Percentiles rank a stretch among this genome's conserved stretches.
phyloP scores from a whole-genome alignment of 208 protist species.

The Crithidia sp. region DNA sequence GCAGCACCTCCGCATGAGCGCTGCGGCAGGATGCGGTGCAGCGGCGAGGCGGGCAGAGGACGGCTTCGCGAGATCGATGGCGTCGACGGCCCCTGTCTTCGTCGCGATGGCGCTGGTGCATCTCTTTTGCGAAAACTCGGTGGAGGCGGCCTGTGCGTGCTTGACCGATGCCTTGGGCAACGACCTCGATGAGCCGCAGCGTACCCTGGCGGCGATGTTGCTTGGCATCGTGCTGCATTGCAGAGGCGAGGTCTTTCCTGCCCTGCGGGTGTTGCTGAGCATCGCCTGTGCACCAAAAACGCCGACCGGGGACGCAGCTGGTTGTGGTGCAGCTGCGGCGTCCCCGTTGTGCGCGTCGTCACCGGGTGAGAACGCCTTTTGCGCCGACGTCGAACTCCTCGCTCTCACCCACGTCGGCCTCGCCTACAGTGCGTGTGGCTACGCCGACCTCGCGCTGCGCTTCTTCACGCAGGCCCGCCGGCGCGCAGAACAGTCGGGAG shows the following conservation, averaged over 20 bases:
- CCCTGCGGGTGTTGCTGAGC: constrained; percentile 9
- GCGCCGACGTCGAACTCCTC: constrained; percentile 37
- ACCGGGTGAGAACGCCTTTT: constrained; percentile 13
- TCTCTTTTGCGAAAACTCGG: constrained; percentile 26
- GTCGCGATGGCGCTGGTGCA: constrained; percentile 28
- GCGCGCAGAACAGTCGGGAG: constrained; percentile 24
- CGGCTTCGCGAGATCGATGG: neutral
- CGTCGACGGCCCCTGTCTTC: constrained; percentile 1
- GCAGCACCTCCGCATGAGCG: neutral
- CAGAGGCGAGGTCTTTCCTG: constrained; percentile 2
- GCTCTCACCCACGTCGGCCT: constrained; percentile 74
- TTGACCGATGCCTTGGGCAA: constrained; percentile 7
- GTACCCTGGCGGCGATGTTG: constrained; percentile 10
- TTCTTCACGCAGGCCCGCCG: constrained; percentile 50
- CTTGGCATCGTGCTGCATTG: constrained; percentile 26
- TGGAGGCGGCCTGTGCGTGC: neutral
- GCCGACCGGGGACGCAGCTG: too few species aligned
- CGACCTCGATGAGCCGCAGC: constrained; percentile 9
- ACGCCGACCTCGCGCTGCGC: constrained; percentile 74
- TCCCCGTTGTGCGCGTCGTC: constrained; percentile 29
- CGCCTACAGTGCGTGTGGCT: constrained; percentile 72
- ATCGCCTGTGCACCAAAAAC: neutral
- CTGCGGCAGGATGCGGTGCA: neutral
- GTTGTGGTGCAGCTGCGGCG: too few species aligned
- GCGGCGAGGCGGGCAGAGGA: neutral